Percentiles rank a stretch among this genome's conserved stretches.
phyloP scores from a whole-genome alignment of 1,284 basidiomycete species.

The Sporisorium sorghi region DNA sequence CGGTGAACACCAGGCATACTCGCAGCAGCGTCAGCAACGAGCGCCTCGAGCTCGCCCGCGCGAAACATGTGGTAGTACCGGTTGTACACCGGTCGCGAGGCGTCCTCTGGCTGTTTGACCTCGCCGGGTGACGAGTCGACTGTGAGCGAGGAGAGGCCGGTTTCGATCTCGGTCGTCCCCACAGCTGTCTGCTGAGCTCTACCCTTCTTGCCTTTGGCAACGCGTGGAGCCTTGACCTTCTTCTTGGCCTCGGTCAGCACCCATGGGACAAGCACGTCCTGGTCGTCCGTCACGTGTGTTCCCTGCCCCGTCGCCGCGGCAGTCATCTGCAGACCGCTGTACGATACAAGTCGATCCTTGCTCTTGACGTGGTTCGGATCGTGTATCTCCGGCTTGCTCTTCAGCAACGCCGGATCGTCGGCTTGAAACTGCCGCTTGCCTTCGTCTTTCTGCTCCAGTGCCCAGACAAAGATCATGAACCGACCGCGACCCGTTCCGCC shows the following conservation, averaged over 20 bases:
- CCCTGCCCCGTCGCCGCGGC: background rate
- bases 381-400: conserved; percentile 20
- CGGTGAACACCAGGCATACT: conserved; percentile 24
- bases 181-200: conserved; percentile 13
- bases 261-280: conserved; percentile 68
- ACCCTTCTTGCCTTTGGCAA: conserved; percentile 2
- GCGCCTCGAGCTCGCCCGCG: conserved; percentile 60
- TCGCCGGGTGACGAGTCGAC: conserved; percentile 1
- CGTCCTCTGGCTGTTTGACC: conserved; percentile 2
- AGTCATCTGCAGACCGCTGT: conserved; percentile 27
- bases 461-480: conserved; percentile 97
- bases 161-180: conserved; percentile 23
- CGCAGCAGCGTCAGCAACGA: conserved; percentile 56
- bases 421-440: conserved; percentile 61
- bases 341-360: conserved; percentile 37
- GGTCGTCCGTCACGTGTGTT: conserved; percentile 30
- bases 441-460: conserved; percentile 84
- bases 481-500: conserved; percentile 74
- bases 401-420: conserved; percentile 16
- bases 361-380: conserved; percentile 35
- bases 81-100: conserved; percentile 53
- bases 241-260: conserved; percentile 51
- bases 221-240: conserved; percentile 7
- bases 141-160: background rate
- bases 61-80: conserved; percentile 68